These are phyloP conservation scores for Solanum piurae DNA, from an alignment of 257 asterid genomes.

Conservation along the genomic window DNA sequence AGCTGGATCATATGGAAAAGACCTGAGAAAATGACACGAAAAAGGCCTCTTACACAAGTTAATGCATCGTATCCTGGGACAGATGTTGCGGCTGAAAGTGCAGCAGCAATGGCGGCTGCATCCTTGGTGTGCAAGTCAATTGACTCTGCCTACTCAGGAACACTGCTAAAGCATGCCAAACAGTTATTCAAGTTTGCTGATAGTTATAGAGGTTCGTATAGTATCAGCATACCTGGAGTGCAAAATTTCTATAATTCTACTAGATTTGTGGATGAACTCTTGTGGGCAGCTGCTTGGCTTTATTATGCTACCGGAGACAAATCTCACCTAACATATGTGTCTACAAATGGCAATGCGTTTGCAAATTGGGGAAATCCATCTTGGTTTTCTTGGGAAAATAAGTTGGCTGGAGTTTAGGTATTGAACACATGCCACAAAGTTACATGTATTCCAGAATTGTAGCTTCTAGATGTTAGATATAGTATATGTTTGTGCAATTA, in stretches of 20 bases:
- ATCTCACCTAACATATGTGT: slow-evolving; percentile 25
- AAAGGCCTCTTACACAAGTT: slow-evolving; percentile 34
- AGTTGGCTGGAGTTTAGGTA: slow-evolving; percentile 58
- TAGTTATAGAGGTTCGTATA: slow-evolving; percentile 39
- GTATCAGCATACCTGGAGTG: slow-evolving; percentile 33
- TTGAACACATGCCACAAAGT: neutral
- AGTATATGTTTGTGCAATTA: neutral
- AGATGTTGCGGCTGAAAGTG: slow-evolving; percentile 70
- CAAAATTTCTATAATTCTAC: slow-evolving; percentile 45
- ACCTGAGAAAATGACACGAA: slow-evolving; percentile 32
- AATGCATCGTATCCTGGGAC: slow-evolving; percentile 50
- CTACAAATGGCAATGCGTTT: slow-evolving; percentile 26
- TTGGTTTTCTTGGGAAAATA: slow-evolving; percentile 65
- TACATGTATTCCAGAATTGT: neutral
- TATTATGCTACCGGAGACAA: slow-evolving; percentile 44
- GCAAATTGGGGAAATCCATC: slow-evolving; percentile 43
- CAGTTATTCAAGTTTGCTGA: slow-evolving; percentile 46
- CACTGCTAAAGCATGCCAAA: slow-evolving; percentile 40
- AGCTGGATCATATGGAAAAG: slow-evolving; percentile 57
- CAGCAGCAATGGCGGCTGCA: slow-evolving; percentile 69
- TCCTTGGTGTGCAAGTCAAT: slow-evolving; percentile 39
- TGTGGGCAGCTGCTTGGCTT: slow-evolving; percentile 80
- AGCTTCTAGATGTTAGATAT: neutral
- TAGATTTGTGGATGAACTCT: slow-evolving; percentile 56
- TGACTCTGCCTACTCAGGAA: slow-evolving; percentile 25